These are phyloP conservation scores for Maudiozyma pseudohumilis DNA, from an alignment of 805 yeast genomes.

Conservation along the genomic window DNA sequence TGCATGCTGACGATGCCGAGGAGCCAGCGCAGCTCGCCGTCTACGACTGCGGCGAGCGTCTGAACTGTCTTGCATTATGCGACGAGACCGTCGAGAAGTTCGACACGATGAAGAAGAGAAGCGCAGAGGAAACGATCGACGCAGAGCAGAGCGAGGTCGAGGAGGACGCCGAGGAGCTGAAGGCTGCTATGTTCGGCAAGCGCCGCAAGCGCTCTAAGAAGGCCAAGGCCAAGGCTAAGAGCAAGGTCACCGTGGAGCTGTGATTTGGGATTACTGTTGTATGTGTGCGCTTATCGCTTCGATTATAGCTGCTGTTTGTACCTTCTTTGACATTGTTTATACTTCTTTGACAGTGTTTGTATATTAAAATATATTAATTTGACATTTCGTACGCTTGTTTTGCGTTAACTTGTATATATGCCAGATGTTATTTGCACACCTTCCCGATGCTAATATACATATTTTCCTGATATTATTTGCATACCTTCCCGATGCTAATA, in stretches of 20 bases:
- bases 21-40: constrained; percentile 74
- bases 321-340: too few relatives aligned
- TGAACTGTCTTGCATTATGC: constrained; percentile 72
- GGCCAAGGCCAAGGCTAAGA: constrained; percentile 31
- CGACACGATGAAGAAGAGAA: constrained; percentile 56
- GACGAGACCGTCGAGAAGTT: constrained; percentile 71
- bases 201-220: constrained; percentile 33
- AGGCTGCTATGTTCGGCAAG: constrained; percentile 44
- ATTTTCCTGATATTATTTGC: too few relatives aligned
- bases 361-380: too few relatives aligned
- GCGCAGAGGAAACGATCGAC: constrained; percentile 36
- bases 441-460: too few relatives aligned
- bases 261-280: too few relatives aligned
- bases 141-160: constrained; percentile 67
- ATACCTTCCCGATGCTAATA: too few relatives aligned
- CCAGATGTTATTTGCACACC: too few relatives aligned
- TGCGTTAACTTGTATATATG: too few relatives aligned
- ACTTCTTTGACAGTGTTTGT: too few relatives aligned
- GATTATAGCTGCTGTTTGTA: too few relatives aligned
- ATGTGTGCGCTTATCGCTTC: too few relatives aligned
- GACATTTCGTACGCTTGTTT: too few relatives aligned
- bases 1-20: constrained; percentile 24
- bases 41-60: constrained; percentile 81
- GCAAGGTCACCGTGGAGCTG: constrained; percentile 46
- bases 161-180: constrained; percentile 60